phyloP scores from a whole-genome alignment of 163 green algal species.

The Trebouxia gelatinosa region DNA sequence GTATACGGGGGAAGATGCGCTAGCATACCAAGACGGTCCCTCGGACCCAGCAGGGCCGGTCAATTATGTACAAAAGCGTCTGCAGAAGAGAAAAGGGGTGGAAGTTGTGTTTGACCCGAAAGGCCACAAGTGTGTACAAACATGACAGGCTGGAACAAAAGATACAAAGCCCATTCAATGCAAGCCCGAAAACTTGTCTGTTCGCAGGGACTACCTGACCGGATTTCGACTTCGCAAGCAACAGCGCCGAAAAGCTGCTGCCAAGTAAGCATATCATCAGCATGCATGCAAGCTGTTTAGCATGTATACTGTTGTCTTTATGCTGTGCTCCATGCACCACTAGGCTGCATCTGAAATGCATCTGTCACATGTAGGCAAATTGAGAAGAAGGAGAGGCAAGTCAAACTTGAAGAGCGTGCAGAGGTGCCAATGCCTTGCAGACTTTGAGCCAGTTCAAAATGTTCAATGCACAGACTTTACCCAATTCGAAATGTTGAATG shows the following conservation, averaged over 20 bases:
- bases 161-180: no score
- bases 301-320: no score
- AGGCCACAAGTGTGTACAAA: not conserved
- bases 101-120: constrained; percentile 26
- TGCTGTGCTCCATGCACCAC: no score
- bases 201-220: constrained; percentile 20
- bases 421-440: not conserved
- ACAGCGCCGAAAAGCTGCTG: constrained; percentile 23
- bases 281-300: no score
- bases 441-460: not conserved
- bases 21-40: constrained; percentile 1
- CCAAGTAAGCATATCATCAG: constrained; percentile 26
- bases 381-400: constrained; percentile 22
- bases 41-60: not conserved
- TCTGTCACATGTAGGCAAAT: constrained; percentile 21
- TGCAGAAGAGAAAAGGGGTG: constrained; percentile 25
- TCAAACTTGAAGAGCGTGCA: constrained; percentile 11
- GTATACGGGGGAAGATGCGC: constrained; percentile 16
- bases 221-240: constrained; percentile 16
- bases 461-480: not conserved
- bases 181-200: not conserved
- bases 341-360: no score
- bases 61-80: constrained; percentile 20
- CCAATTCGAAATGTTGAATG: not conserved
- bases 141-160: no score